Base-by-base conservation (phyloP, 2,329 filamentous ascomycete genomes). In the Apiospora malaysiana region DNA sequence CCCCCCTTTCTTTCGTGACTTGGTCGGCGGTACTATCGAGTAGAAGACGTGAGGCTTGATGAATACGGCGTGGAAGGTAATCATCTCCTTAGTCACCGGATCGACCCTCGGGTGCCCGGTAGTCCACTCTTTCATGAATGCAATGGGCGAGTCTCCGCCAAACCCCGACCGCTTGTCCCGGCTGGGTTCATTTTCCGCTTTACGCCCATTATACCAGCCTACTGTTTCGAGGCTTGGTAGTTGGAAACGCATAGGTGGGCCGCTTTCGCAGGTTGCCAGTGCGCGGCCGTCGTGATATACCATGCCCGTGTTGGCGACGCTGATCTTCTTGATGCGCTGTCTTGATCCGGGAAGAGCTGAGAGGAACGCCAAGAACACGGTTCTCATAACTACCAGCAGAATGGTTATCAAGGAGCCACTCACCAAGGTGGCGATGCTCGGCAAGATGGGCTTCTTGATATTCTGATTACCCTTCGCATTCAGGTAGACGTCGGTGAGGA, bases 81-180 rank as follows among this genome's bases (percentile, higher is more conserved):
- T 83, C 79, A 93, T 84, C 77, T 93, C 91, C 51, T 89, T 88
- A 0, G 90, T 91, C 0, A 79, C 75, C 0, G 87, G 88, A 74
- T 94, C 92, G 68, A 93, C 86, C 72, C 90, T 88, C 8, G 91
- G 92, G 78, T 92, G 90, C 25, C 89, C 89, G 1, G 91, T 93
- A 0, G 90, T 92, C 90, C 90, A 93, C 78, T 93, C 90, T 73
- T 86, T 88, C 87, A 93, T 90, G 76, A 89, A 92, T 47, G 85
- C 85, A 32, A 90, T 77, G 2, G 87, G 72, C 0, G 89, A 88
- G 0, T 83, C 77, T 9, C 88, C 89, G 5, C 89, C 89, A 73
- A 91, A 88, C 0, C 81, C 80, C 73, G 56, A 79, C 72, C 68
- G 77, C 65, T 68, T 74, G 68, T 75, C 74, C 65, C 65, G 69